Evolutionary conservation across 2,329 filamentous ascomycete species (phyloP), one percentile per base, ranked within the genome.

Genomic region (Akanthomyces dipterigenus): DNA sequence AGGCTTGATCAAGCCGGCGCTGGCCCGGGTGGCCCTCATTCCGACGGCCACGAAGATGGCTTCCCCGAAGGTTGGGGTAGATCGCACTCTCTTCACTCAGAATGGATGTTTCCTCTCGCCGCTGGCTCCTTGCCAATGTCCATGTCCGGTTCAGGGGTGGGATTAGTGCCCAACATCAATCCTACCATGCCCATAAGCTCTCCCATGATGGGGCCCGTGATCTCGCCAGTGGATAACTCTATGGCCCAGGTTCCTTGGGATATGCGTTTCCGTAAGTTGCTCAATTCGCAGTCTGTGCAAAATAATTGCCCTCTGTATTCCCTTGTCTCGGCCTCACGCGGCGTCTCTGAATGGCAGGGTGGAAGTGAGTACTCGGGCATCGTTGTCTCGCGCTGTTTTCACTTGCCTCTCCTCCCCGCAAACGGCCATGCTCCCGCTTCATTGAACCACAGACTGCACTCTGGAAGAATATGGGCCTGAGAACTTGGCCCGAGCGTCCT

Each of bases 1-100:
- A 68, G 64, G 65, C 34, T 66, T 56, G 58, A 43, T 20, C 24
- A 34, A 28, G 28, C 36, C 40, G 57, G 9, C 24, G n/a, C 18
- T 20, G 38, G 36, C 12, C 36, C 26, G 8, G 22, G 14, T 20
- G 26, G 34, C 16, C 34, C 36, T 8, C 43, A 43, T 26, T 20
- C 31, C 24, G 54, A 45, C n/a, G 54, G 12, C 5, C 53, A 40
- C 18, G 26, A 43, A 28, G 53, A 55, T 18, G 36, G 36, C 22
- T 26, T 54, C 20, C 36, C 34, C 34, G 40, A 55, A 5, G 16
- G 20, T 22, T 38, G 55, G 55, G 43, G 28, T 14, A 12, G 31
- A 28, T 36, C 42, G 12, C 42, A 26, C n/a, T 8, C 12, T 4
- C 5, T 22, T 6, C 3, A 48, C 16, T 8, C 12, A 38, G 55